Evolutionary conservation across 768 basidiomycete species (phyloP), one percentile per base, ranked within the genome.

Genomic region (Phaeolepiota aurea): DNA sequence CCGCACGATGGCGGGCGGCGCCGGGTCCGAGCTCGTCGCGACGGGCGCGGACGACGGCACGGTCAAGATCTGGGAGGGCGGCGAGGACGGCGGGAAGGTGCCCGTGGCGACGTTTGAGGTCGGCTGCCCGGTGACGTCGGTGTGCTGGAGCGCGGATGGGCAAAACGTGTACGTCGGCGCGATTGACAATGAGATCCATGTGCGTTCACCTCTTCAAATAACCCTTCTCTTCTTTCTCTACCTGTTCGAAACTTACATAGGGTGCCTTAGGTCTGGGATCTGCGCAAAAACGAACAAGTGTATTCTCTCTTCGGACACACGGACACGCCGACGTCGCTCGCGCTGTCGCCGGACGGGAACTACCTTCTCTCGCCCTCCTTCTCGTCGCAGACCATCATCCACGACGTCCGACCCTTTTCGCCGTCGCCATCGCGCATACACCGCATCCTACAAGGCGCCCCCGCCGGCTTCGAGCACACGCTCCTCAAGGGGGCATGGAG

Each of bases 171-270:
- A 89, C 49, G 76, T 89, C n/a, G 93, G 84, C 3, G 91, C 87
- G 11, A 61, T 98, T 52, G 94, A 99, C 62, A 99, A 99, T 50
- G 90, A 91, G 58, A 83, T 99, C 45, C 92, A 97, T 57, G 92
- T 94, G 53, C 48, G 85, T 72, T 23, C 38, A 43, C 39, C 19
- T 44, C 28, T 35, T 45, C 13, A 18, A 11, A 10, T 22, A 11
- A 9, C 9, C 5, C 15, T 28, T 28, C 25, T n/a, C 25, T 28
- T 7, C n/a, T 28, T 28, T 28, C n/a, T 28, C 25, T 28, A n/a
- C 25, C 25, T n/a, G n/a, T n/a, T n/a, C n/a, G n/a, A n/a, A n/a
- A n/a, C n/a, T n/a, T n/a, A n/a, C n/a, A n/a, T n/a, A n/a, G n/a
- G n/a, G n/a, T n/a, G n/a, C n/a, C n/a, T n/a, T 46, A 92, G 88